Conservation (phyloP, 2,329 filamentous ascomycete genomes). For the Fusarium sp. region DNA sequence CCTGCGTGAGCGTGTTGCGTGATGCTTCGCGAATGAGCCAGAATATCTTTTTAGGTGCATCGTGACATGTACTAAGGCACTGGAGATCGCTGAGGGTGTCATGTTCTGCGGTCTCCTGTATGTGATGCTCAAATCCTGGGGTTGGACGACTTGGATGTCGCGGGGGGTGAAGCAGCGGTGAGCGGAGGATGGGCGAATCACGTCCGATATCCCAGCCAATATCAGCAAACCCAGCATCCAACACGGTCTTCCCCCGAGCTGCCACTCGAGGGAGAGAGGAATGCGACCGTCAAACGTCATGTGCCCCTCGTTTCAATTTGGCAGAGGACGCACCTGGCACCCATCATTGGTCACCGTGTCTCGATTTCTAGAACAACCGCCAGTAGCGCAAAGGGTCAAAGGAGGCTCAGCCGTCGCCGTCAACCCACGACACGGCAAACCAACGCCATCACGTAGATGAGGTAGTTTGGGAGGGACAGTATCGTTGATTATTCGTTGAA, state of each 20-base stretch:
- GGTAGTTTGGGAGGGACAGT: conserved; percentile 29
- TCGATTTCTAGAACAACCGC: conserved; percentile 51
- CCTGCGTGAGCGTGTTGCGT: conserved; percentile 4
- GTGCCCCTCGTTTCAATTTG: conserved; percentile 39
- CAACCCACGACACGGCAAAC: conserved; percentile 28
- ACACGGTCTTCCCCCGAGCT: conserved; percentile 37
- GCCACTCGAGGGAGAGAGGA: conserved; percentile 36
- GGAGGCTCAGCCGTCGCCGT: conserved; percentile 39
- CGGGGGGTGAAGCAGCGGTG: conserved; percentile 41
- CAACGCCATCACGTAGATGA: conserved; percentile 26
- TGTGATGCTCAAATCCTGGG: conserved; percentile 34
- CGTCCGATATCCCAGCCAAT: neutral
- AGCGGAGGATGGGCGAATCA: conserved; percentile 35
- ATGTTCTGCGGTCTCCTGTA: conserved; percentile 23
- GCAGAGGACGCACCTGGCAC: conserved; percentile 24
- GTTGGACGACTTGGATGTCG: conserved; percentile 24
- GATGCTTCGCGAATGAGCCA: conserved; percentile 17
- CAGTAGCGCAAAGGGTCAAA: conserved; percentile 46
- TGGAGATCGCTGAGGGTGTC: conserved; percentile 11
- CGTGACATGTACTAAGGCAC: conserved; percentile 23
- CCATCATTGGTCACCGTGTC: conserved; percentile 39
- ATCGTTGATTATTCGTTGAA: conserved; percentile 33
- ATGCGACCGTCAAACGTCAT: conserved; percentile 41
- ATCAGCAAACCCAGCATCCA: conserved; percentile 28
- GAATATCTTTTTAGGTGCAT: conserved; percentile 10